Conservation (phyloP, 2,329 filamentous ascomycete genomes). For the Aspergillus unguis region DNA sequence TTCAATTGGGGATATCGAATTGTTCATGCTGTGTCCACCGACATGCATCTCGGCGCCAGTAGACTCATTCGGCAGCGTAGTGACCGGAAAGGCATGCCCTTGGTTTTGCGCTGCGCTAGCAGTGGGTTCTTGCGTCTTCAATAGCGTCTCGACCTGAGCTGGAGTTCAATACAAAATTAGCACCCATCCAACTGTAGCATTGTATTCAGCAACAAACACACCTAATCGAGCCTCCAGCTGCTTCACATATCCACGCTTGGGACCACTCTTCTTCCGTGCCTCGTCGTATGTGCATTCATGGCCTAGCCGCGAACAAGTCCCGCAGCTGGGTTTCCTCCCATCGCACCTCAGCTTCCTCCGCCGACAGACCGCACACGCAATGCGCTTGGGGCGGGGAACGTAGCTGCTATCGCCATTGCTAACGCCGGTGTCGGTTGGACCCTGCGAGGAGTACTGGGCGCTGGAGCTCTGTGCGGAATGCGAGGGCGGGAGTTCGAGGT, state of each 20-base stretch:
- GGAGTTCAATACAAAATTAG: constrained; percentile 17
- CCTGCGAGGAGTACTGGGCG: constrained; percentile 18
- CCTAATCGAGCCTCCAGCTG: constrained; percentile 87
- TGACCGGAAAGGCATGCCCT: constrained; percentile 20
- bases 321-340: constrained; percentile 77
- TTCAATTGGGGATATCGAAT: constrained; percentile 24
- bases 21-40: constrained; percentile 21
- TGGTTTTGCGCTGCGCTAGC: constrained; percentile 24
- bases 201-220: constrained; percentile 48
- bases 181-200: not conserved
- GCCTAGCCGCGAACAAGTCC: constrained; percentile 79
- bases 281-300: constrained; percentile 91
- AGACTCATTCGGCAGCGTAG: constrained; percentile 30
- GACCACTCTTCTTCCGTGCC: constrained; percentile 88
- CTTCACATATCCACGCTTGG: constrained; percentile 92
- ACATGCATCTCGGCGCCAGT: constrained; percentile 23
- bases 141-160: constrained; percentile 90
- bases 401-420: constrained; percentile 51
- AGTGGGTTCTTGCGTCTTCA: constrained; percentile 70
- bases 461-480: constrained; percentile 16
- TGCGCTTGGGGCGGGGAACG: constrained; percentile 79
- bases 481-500: constrained; percentile 28
- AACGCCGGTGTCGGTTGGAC: constrained; percentile 30
- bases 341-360: constrained; percentile 92
- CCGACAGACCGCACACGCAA: constrained; percentile 91